Percentiles rank a stretch among this genome's conserved stretches.
These are phyloP conservation scores for Acanthochlamys bracteata DNA, from an alignment of 106 monocot genomes.

Conservation along the genomic window DNA sequence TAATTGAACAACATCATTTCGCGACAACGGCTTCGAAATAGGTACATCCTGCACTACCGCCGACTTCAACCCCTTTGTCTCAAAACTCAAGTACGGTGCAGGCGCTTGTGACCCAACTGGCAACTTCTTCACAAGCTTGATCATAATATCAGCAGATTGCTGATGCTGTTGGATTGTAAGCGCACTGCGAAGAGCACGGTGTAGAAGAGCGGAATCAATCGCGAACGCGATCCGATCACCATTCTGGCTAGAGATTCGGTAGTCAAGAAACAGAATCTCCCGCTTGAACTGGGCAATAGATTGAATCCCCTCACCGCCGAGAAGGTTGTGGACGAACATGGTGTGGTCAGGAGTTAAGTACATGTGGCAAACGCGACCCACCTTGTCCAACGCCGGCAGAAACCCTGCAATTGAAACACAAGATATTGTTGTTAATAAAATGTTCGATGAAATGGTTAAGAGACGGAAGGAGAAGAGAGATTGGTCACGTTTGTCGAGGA, in stretches of 20 bases:
- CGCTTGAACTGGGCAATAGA: slow-evolving; percentile 78
- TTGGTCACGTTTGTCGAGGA: slow-evolving; percentile 82
- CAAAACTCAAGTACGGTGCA: slow-evolving; percentile 79
- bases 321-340: slow-evolving; percentile 87
- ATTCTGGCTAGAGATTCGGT: slow-evolving; percentile 83
- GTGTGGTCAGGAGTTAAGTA: slow-evolving; percentile 72
- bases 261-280: slow-evolving; percentile 74
- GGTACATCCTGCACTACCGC: slow-evolving; percentile 98
- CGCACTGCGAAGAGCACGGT: slow-evolving; percentile 94
- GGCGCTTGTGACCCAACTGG: slow-evolving; percentile 58
- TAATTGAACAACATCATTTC: slow-evolving; percentile 53
- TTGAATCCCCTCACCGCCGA: slow-evolving; percentile 57
- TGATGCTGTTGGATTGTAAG: slow-evolving; percentile 51
- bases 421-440: neutral
- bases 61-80: slow-evolving; percentile 68
- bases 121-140: slow-evolving; percentile 95
- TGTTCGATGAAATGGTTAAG: slow-evolving; percentile 18
- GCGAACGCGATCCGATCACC: slow-evolving; percentile 74
- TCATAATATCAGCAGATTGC: slow-evolving; percentile 49
- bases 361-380: slow-evolving; percentile 71
- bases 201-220: slow-evolving; percentile 69
- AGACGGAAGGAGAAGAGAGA: neutral
- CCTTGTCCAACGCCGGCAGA: slow-evolving; percentile 83
- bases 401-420: slow-evolving; percentile 31
- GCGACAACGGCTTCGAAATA: slow-evolving; percentile 81